Percentiles rank a stretch among this genome's conserved stretches.
Conservation (phyloP, 2,329 filamentous ascomycete genomes). For the Fusarium floridanum region DNA sequence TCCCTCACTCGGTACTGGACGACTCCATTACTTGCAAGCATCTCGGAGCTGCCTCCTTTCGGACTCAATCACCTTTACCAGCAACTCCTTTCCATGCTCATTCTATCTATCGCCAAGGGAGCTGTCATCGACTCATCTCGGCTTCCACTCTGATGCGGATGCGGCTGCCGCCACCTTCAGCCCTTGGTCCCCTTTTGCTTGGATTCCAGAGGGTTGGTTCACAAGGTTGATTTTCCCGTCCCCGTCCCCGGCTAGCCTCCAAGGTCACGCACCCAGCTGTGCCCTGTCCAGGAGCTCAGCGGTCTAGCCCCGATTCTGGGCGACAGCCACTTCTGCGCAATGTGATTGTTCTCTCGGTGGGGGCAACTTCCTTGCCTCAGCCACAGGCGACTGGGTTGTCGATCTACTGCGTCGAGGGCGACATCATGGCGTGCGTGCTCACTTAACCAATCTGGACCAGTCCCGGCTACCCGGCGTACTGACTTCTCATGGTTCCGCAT, state of each 20-base stretch:
- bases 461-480: constrained; percentile 37
- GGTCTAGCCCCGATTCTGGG: constrained; percentile 17
- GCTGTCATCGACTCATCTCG: constrained; percentile 41
- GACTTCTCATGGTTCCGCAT: constrained; percentile 31
- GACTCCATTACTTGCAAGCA: neutral
- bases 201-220: constrained; percentile 42
- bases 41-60: constrained; percentile 28
- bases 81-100: constrained; percentile 32
- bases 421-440: constrained; percentile 44
- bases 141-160: constrained; percentile 35
- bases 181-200: constrained; percentile 36
- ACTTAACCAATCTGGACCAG: constrained; percentile 42
- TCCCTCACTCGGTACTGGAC: constrained; percentile 1
- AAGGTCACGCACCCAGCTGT: constrained; percentile 29
- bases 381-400: constrained; percentile 41
- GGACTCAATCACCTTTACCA: constrained; percentile 34
- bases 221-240: constrained; percentile 38
- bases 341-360: constrained; percentile 33
- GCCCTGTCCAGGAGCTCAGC: constrained; percentile 31
- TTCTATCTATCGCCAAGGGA: constrained; percentile 28
- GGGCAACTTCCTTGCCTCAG: constrained; percentile 35
- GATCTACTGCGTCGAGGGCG: constrained; percentile 31
- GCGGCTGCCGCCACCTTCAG: constrained; percentile 31
- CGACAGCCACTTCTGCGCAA: constrained; percentile 29
- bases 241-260: constrained; percentile 21